phyloP scores from a whole-genome alignment of 2,329 filamentous ascomycete genomes.

The Paraconiothyrium brasiliense region DNA sequence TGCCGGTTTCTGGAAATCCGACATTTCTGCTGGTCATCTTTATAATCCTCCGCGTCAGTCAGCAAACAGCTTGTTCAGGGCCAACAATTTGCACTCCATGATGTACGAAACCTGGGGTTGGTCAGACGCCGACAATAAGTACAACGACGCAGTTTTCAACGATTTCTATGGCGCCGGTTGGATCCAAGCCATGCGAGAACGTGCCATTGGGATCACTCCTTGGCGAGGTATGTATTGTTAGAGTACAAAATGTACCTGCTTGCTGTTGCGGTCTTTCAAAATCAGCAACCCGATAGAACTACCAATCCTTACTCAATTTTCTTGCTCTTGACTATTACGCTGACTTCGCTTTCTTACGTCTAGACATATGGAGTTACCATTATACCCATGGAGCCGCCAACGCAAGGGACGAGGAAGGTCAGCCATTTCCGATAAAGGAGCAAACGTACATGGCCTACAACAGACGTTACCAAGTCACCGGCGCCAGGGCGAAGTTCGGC shows the following conservation, averaged over 20 bases:
- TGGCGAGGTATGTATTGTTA: neutral
- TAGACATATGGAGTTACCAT: neutral
- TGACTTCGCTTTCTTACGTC: neutral
- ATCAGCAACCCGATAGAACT: neutral
- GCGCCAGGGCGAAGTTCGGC: slow-evolving; percentile 4
- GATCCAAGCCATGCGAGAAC: neutral
- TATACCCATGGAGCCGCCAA: neutral
- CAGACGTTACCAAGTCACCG: neutral
- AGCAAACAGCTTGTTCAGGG: neutral
- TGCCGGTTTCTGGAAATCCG: neutral
- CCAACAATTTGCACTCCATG: neutral
- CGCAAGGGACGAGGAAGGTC: neutral
- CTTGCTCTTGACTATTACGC: neutral
- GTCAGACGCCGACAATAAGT: neutral
- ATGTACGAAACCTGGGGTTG: slow-evolving; percentile 5
- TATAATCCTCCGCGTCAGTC: slow-evolving; percentile 5
- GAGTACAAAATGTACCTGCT: neutral
- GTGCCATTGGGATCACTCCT: neutral
- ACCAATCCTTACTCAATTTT: neutral
- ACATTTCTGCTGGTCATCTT: neutral
- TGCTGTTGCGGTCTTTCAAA: neutral
- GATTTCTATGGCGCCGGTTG: neutral
- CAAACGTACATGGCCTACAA: neutral
- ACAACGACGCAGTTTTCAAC: neutral
- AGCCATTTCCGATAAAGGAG: neutral